phyloP scores from a whole-genome alignment of 2,329 filamentous ascomycete genomes.

The Lasiodiplodia gonubiensis region DNA sequence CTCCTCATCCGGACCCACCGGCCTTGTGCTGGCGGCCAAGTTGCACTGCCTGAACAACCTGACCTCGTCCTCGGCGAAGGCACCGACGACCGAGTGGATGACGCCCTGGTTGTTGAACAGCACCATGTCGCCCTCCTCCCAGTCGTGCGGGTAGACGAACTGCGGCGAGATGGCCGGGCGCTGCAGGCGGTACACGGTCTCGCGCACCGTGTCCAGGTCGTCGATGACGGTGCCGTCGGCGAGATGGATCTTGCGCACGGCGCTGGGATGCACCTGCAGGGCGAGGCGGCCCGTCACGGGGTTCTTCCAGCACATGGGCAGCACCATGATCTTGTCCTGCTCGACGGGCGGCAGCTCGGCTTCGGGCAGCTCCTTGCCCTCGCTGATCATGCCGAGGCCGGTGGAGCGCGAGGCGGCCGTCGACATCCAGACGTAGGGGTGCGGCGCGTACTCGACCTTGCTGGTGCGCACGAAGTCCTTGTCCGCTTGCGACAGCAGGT shows the following conservation, averaged over 20 bases:
- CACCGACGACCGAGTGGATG: slow-evolving; percentile 76
- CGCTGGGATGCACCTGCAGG: slow-evolving; percentile 75
- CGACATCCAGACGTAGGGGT: slow-evolving; percentile 85
- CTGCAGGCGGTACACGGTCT: slow-evolving; percentile 74
- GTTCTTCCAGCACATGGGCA: slow-evolving; percentile 81
- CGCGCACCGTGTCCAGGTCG: slow-evolving; percentile 68
- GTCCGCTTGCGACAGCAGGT: slow-evolving; percentile 67
- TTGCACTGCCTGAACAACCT: slow-evolving; percentile 80
- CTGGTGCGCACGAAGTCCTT: slow-evolving; percentile 71
- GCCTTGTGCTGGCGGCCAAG: slow-evolving; percentile 63
- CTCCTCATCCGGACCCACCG: slow-evolving; percentile 16
- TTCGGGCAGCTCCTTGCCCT: slow-evolving; percentile 66
- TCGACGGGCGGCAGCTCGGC: slow-evolving; percentile 70
- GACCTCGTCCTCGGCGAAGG: slow-evolving; percentile 75
- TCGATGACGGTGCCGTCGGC: slow-evolving; percentile 71
- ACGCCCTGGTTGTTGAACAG: slow-evolving; percentile 80
- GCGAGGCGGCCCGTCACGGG: slow-evolving; percentile 72
- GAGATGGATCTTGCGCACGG: slow-evolving; percentile 71
- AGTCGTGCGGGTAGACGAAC: slow-evolving; percentile 75
- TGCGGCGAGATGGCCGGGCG: slow-evolving; percentile 72
- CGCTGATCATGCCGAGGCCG: slow-evolving; percentile 73
- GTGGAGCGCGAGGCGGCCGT: slow-evolving; percentile 68
- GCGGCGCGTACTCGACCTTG: slow-evolving; percentile 75
- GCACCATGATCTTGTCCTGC: slow-evolving; percentile 68
- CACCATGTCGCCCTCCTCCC: slow-evolving; percentile 77